Evolutionary conservation across 208 protist species (phyloP), one percentile per base, ranked within the genome.

Genomic region (Trypanosomatidae sp.): DNA sequence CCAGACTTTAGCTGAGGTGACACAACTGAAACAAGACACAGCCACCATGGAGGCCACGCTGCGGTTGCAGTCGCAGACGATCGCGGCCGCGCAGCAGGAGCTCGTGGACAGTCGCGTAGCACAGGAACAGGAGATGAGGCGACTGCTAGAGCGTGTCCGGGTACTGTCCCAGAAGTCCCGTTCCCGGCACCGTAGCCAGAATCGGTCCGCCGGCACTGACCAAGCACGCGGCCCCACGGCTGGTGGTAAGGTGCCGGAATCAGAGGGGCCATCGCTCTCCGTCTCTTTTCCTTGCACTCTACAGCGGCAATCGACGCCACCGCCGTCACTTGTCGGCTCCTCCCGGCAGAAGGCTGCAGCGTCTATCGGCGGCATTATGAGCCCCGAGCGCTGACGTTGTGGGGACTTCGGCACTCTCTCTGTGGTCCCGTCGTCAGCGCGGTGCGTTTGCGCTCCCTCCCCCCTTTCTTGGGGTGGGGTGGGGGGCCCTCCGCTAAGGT

Each of bases 61-160:
- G 47, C 55, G 43, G 65, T 60, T 83, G 76, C 83, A 88, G 77
- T 79, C 83, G 17, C 73, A 83, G 47, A 81, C 83, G 1, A 88
- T 88, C 59, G 49, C 62, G 2, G 74, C 81, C 25, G 85, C 86
- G 2, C 87, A 85, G 67, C 64, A 79, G 62, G 78, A 76, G 15
- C 62, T 93, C 44, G 13, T 87, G 22, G 66, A 83, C 43, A 73
- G 62, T n/a, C 73, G 66, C 4, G 74, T 67, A n/a, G 53, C 74
- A 28, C 83, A 87, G 64, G 81, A 86, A 58, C 73, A 73, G 58
- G 85, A 90, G 69, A 73, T 87, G 53, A 71, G 71, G 25, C 71
- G 81, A 17, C 77, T 85, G 53, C 73, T 91, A 41, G 33, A 62
- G 12, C 84, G 80, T 28, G 73, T 91, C 33, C 79, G 69, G 22